These are phyloP conservation scores for Micractinium conductrix DNA, from an alignment of 139 green algal species.

Conservation along the genomic window DNA sequence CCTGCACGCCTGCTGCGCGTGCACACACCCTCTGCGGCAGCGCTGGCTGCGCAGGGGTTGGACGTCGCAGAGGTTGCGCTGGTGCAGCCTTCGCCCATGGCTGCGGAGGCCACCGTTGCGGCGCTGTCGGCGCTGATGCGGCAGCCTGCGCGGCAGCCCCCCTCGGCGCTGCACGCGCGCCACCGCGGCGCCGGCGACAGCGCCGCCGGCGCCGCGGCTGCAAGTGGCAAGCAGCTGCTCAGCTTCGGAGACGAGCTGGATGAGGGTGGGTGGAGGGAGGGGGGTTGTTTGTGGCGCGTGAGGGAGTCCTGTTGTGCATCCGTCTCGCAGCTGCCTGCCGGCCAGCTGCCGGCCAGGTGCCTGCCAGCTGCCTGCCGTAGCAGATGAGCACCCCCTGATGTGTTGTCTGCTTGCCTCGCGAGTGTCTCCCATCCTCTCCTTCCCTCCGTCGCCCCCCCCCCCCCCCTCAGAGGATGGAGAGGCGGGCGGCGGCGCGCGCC, in stretches of 20 bases:
- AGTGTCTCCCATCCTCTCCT: too few species aligned
- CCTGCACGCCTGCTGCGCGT: not conserved
- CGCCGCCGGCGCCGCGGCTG: not conserved
- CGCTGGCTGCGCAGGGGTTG: not conserved
- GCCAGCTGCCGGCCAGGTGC: too few species aligned
- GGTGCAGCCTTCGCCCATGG: slow-evolving; percentile 12
- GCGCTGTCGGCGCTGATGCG: slow-evolving; percentile 1
- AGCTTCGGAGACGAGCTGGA: slow-evolving; percentile 54
- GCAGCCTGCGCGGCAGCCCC: slow-evolving; percentile 8
- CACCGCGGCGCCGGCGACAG: not conserved
- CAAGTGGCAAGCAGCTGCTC: slow-evolving; percentile 25
- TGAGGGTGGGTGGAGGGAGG: slow-evolving; percentile 32
- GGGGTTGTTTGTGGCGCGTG: too few species aligned
- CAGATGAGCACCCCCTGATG: too few species aligned
- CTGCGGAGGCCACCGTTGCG: slow-evolving; percentile 13
- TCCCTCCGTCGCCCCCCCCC: too few species aligned
- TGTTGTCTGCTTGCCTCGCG: too few species aligned
- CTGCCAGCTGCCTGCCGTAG: too few species aligned
- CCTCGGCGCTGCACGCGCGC: not conserved
- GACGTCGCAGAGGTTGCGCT: not conserved
- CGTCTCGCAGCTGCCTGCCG: too few species aligned
- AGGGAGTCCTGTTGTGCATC: too few species aligned
- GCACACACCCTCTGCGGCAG: slow-evolving; percentile 14
- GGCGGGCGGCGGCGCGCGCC: not conserved
- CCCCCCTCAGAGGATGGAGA: not conserved